A percentile compares a stretch with the other conserved stretches of the same genome.
Evolutionary conservation across 345 rosid species (phyloP).

Genomic region (Eucalyptus urophylla): DNA sequence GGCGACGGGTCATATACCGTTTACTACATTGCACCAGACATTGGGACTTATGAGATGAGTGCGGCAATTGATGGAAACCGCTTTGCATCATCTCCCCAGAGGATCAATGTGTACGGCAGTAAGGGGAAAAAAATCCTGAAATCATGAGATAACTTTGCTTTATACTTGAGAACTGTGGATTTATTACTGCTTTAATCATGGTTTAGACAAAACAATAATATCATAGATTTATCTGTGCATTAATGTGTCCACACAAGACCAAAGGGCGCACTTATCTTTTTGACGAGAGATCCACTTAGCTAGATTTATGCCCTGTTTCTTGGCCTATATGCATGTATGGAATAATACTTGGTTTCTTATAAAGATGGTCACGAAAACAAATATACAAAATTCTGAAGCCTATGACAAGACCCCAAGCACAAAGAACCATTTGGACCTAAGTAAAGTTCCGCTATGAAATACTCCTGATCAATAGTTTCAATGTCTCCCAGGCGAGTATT

Average conservation of each 20-base stretch:
- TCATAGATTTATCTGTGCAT: not conserved
- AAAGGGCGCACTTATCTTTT: not conserved
- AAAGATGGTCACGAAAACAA: not conserved
- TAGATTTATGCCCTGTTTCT: not conserved
- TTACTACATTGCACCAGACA: slow-evolving; percentile 43
- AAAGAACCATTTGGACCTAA: not conserved
- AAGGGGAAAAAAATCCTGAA: slow-evolving; percentile 8
- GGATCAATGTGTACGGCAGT: slow-evolving; percentile 53
- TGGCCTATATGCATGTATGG: not conserved
- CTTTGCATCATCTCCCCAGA: slow-evolving; percentile 49
- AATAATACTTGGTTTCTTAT: not conserved
- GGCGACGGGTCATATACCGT: slow-evolving; percentile 61
- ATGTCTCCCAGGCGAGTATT: slow-evolving; percentile 54
- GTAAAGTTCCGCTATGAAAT: not conserved
- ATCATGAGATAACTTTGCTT: not conserved
- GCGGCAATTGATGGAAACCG: slow-evolving; percentile 26
- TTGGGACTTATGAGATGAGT: slow-evolving; percentile 67
- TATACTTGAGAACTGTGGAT: not conserved
- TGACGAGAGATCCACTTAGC: not conserved
- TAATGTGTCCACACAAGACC: not conserved
- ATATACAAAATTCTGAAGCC: not conserved
- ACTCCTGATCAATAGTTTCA: not conserved
- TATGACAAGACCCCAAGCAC: not conserved
- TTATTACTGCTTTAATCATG: not conserved
- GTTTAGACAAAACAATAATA: not conserved